A percentile compares a stretch with the other conserved stretches of the same genome.
Evolutionary conservation across 768 basidiomycete genomes (phyloP).

Genomic region (Auricularia cornea): DNA sequence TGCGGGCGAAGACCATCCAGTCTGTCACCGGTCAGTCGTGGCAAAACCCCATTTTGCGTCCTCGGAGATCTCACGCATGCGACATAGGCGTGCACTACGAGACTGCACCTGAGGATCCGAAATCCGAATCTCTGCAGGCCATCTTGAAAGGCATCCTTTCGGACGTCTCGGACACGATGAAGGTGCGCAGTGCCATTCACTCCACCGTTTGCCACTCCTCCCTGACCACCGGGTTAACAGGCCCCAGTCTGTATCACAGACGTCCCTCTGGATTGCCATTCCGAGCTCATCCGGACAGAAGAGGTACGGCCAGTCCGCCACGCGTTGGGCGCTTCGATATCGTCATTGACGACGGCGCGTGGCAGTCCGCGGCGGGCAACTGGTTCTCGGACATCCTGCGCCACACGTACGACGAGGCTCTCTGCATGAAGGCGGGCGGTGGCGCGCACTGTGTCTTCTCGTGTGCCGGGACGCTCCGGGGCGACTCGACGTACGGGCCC

Average conservation of each 20-base stretch:
- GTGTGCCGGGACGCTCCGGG: conserved; percentile 76
- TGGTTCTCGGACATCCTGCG: conserved; percentile 82
- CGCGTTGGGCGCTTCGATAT: not conserved
- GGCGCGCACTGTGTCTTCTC: conserved; percentile 77
- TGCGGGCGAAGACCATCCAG: conserved; percentile 57
- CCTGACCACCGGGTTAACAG: conserved; percentile 29
- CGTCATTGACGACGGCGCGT: not conserved
- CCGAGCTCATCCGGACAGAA: conserved; percentile 59
- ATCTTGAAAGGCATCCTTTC: not conserved
- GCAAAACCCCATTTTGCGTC: not conserved
- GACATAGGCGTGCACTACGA: not conserved
- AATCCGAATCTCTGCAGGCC: not conserved
- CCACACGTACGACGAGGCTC: conserved; percentile 71
- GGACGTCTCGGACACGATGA: conserved; percentile 12
- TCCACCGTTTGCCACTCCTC: conserved; percentile 4
- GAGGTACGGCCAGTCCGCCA: conserved; percentile 39
- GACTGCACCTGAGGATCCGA: conserved; percentile 1
- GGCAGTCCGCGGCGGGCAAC: conserved; percentile 60
- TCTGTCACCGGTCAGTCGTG: conserved; percentile 44
- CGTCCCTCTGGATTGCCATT: conserved; percentile 63
- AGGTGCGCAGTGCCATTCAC: conserved; percentile 1
- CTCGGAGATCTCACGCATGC: not conserved
- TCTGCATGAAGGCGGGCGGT: conserved; percentile 46
- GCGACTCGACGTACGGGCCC: conserved; percentile 78
- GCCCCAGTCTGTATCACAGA: conserved; percentile 68